A percentile compares a stretch with the other conserved stretches of the same genome.
phyloP scores from a whole-genome alignment of 2,329 filamentous ascomycete species.

The Tolypocladium ophioglossoides region DNA sequence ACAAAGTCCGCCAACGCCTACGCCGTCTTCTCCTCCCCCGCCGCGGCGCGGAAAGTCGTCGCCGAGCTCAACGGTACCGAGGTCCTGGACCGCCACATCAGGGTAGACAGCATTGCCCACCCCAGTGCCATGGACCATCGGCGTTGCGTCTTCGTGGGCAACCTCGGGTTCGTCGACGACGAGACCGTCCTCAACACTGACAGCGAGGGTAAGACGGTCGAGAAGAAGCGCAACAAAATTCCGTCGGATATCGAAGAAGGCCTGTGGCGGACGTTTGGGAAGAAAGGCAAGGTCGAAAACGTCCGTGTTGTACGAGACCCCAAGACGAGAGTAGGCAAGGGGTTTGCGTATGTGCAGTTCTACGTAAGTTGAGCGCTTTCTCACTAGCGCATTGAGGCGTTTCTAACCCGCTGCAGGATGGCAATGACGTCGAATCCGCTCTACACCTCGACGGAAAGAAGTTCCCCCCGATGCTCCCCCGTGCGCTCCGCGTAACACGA shows the following conservation, averaged over 20 bases:
- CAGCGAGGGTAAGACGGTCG: slow-evolving; percentile 53
- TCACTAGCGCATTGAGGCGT: not conserved
- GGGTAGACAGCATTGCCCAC: slow-evolving; percentile 85
- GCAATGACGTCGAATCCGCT: slow-evolving; percentile 82
- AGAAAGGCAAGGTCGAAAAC: slow-evolving; percentile 74
- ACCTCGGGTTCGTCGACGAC: slow-evolving; percentile 91
- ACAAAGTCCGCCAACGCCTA: slow-evolving; percentile 93
- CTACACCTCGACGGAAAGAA: slow-evolving; percentile 82
- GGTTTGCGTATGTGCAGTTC: slow-evolving; percentile 97
- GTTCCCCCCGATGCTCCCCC: slow-evolving; percentile 88
- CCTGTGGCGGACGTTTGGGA: slow-evolving; percentile 70
- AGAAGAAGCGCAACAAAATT: slow-evolving; percentile 63
- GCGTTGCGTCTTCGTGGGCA: slow-evolving; percentile 92
- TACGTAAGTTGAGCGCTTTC: slow-evolving; percentile 35
- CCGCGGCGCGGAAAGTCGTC: slow-evolving; percentile 67
- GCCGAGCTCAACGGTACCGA: slow-evolving; percentile 72
- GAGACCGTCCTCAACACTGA: slow-evolving; percentile 61
- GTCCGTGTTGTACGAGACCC: slow-evolving; percentile 86
- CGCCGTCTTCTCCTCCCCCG: slow-evolving; percentile 68
- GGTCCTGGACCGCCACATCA: slow-evolving; percentile 76
- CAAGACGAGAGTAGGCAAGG: slow-evolving; percentile 87
- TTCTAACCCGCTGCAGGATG: slow-evolving; percentile 40
- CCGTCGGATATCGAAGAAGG: slow-evolving; percentile 89
- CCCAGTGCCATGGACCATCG: slow-evolving; percentile 73
- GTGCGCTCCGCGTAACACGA: slow-evolving; percentile 73